These are phyloP conservation scores for Chlorella ohadii DNA, from an alignment of 139 green algal species.

Conservation along the genomic window DNA sequence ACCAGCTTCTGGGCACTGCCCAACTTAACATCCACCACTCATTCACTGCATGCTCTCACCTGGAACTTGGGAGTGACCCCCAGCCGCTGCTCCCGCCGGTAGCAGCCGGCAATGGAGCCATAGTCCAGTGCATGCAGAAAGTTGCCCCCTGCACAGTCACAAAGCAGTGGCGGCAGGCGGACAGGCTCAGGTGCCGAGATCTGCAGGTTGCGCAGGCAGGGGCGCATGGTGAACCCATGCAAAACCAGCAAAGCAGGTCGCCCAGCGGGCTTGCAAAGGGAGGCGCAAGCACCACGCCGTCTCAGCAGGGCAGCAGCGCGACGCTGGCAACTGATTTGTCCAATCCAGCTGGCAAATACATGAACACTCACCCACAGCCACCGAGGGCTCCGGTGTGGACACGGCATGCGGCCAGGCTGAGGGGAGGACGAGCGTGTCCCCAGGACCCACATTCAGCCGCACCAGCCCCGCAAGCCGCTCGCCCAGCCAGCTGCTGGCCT, in stretches of 20 bases:
- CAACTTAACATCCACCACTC: too few relatives aligned
- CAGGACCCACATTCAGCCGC: constrained; percentile 38
- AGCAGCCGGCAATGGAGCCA: constrained; percentile 28
- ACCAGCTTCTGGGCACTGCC: too few relatives aligned
- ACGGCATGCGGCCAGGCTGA: constrained; percentile 65
- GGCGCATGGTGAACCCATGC: too few relatives aligned
- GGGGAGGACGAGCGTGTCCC: constrained; percentile 68
- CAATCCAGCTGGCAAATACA: too few relatives aligned
- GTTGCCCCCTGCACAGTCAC: constrained; percentile 13
- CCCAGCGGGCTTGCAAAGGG: too few relatives aligned
- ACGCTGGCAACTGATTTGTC: too few relatives aligned
- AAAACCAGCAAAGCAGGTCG: too few relatives aligned
- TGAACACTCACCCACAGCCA: constrained; percentile 40
- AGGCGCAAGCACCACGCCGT: too few relatives aligned
- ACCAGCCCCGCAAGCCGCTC: constrained; percentile 28
- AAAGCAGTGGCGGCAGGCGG: too few relatives aligned
- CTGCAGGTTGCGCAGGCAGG: too few relatives aligned
- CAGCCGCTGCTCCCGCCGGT: constrained; percentile 40
- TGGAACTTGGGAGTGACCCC: constrained; percentile 33
- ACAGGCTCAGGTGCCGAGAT: too few relatives aligned
- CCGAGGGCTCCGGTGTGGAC: constrained; percentile 48
- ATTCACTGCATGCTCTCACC: neutral
- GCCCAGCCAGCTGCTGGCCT: constrained; percentile 40
- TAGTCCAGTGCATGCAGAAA: constrained; percentile 33
- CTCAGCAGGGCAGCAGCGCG: too few relatives aligned